A percentile compares a stretch with the other conserved stretches of the same genome.
Conservation (phyloP, 176 grass and related monocot genomes). For the Tillandsia leiboldiana region DNA sequence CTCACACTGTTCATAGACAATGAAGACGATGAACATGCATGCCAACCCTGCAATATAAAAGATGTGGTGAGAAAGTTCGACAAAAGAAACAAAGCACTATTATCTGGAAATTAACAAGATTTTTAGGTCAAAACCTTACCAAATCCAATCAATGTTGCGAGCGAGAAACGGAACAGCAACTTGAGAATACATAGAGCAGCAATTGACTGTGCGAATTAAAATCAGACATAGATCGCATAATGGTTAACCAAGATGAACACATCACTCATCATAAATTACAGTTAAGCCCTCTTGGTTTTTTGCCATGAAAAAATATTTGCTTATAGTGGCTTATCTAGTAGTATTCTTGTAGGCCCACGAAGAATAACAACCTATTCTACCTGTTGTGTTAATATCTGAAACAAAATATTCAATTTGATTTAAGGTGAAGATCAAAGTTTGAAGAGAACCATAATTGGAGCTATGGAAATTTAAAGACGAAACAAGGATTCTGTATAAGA, state of each 20-base stretch:
- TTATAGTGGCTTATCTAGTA: too few relatives aligned
- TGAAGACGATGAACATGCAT: conserved; percentile 71
- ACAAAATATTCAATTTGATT: background rate
- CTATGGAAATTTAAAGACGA: background rate
- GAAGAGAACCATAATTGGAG: background rate
- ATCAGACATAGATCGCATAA: conserved; percentile 23
- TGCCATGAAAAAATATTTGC: too few relatives aligned
- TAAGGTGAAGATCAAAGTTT: background rate
- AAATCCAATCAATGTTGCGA: conserved; percentile 43
- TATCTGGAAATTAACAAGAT: background rate
- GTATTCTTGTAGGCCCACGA: too few relatives aligned
- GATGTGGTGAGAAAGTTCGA: background rate
- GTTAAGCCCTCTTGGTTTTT: background rate
- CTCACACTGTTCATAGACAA: conserved; percentile 92
- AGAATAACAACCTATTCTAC: too few relatives aligned
- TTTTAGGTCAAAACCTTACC: conserved; percentile 39
- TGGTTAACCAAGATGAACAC: background rate
- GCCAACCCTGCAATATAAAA: conserved; percentile 41
- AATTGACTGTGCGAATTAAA: conserved; percentile 40
- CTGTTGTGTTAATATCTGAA: background rate
- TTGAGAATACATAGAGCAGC: conserved; percentile 53
- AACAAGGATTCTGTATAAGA: background rate
- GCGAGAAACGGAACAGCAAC: conserved; percentile 53
- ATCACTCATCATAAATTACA: conserved; percentile 11
- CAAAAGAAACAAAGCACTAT: background rate